Conservation (phyloP, 2,329 filamentous ascomycete genomes). For the Uncinocarpus reesii region DNA sequence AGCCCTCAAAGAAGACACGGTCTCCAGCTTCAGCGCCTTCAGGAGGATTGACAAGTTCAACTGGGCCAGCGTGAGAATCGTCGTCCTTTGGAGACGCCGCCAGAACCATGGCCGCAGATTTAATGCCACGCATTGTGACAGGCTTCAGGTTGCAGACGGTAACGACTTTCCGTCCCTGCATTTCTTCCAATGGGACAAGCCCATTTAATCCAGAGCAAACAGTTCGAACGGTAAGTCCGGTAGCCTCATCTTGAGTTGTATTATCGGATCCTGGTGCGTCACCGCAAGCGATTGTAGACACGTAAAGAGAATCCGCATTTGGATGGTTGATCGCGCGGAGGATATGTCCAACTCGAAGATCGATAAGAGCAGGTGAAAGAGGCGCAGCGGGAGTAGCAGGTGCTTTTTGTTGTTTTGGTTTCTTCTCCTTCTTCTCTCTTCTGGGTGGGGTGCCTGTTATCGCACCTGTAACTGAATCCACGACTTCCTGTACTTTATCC, state of each 20-base stretch:
- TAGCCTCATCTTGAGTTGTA: conserved; percentile 65
- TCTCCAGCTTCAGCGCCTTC: conserved; percentile 70
- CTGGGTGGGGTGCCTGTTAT: conserved; percentile 29
- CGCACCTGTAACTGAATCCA: conserved; percentile 27
- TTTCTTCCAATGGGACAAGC: conserved; percentile 80
- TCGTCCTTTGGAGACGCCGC: conserved; percentile 77
- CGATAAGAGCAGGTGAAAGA: conserved; percentile 74
- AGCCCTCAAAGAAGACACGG: conserved; percentile 86
- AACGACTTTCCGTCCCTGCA: conserved; percentile 92
- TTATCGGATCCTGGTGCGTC: conserved; percentile 78
- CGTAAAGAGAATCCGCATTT: conserved; percentile 90
- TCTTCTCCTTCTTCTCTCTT: conserved; percentile 66
- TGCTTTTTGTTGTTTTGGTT: conserved; percentile 61
- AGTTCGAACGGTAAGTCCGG: conserved; percentile 83
- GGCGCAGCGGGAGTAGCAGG: conserved; percentile 60
- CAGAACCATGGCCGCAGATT: conserved; percentile 78
- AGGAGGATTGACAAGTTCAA: conserved; percentile 84
- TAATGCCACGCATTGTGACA: conserved; percentile 93
- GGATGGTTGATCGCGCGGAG: conserved; percentile 92
- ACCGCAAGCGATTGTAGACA: conserved; percentile 90
- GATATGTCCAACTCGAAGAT: conserved; percentile 93
- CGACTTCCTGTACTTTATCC: conserved; percentile 41
- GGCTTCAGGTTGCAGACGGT: conserved; percentile 97
- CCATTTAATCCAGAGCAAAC: conserved; percentile 97
- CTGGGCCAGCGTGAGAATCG: conserved; percentile 78